Conservation (phyloP, 495 filamentous ascomycete genomes). For the Aspergillus olivimuriae region DNA sequence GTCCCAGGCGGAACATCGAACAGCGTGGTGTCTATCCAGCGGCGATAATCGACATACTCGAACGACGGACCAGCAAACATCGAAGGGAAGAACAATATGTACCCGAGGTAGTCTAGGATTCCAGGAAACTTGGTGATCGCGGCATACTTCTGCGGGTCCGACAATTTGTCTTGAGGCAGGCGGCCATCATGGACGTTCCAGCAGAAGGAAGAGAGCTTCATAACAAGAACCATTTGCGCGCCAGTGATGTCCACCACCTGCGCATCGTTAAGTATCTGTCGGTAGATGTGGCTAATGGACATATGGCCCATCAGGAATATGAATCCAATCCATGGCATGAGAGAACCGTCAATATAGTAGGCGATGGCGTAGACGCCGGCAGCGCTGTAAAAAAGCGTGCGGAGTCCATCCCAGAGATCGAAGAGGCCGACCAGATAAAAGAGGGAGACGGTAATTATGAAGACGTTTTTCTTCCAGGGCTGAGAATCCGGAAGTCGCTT, state of each 20-base stretch:
- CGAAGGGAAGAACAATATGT: constrained; percentile 90
- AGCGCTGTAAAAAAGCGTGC: constrained; percentile 72
- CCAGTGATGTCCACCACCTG: constrained; percentile 80
- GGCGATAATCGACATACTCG: constrained; percentile 85
- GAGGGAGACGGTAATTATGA: constrained; percentile 70
- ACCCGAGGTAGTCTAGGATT: constrained; percentile 76
- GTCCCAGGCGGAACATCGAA: constrained; percentile 77
- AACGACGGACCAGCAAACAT: constrained; percentile 85
- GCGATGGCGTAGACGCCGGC: constrained; percentile 78
- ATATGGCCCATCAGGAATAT: constrained; percentile 94
- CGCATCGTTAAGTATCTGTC: constrained; percentile 62
- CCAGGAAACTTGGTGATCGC: constrained; percentile 65
- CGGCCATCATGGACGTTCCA: constrained; percentile 95
- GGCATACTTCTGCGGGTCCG: constrained; percentile 79
- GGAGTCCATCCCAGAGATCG: constrained; percentile 82
- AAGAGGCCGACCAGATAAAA: constrained; percentile 96
- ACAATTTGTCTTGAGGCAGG: constrained; percentile 68
- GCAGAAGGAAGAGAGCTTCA: constrained; percentile 96
- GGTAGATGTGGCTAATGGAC: constrained; percentile 79
- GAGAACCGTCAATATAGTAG: constrained; percentile 75
- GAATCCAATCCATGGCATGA: constrained; percentile 98
- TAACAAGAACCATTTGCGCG: constrained; percentile 95
- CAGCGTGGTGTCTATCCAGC: constrained; percentile 90
- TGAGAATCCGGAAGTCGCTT: constrained; percentile 85
- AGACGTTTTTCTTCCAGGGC: constrained; percentile 84